Evolutionary conservation across 2,329 filamentous ascomycete species (phyloP).

Genomic region (Setomelanomma holmii): DNA sequence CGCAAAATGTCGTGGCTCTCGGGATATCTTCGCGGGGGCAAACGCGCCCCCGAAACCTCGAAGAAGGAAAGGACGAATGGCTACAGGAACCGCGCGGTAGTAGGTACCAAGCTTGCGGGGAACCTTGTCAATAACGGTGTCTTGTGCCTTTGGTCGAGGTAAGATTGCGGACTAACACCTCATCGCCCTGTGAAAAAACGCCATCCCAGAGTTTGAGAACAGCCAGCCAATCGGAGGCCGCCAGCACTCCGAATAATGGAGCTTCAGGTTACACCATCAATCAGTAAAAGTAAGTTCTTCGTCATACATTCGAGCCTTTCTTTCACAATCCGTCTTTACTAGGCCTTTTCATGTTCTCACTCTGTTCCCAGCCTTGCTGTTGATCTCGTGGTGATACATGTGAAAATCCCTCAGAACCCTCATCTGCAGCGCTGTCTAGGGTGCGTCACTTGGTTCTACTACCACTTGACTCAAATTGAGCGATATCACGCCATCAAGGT

Average conservation of each 20-base stretch:
- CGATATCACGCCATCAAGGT: conserved; percentile 29
- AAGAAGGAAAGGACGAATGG: conserved; percentile 27
- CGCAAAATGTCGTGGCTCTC: conserved; percentile 13
- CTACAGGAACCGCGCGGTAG: neutral
- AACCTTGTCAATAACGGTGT: neutral
- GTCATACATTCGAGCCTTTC: conserved; percentile 3
- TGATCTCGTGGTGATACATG: neutral
- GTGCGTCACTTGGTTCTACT: conserved; percentile 2
- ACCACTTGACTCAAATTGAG: neutral
- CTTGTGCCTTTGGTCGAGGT: neutral
- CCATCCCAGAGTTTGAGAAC: conserved; percentile 13
- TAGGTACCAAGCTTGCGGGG: neutral
- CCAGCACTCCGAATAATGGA: conserved; percentile 15
- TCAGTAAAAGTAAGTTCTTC: neutral
- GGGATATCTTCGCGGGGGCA: conserved; percentile 17
- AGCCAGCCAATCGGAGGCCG: conserved; percentile 22
- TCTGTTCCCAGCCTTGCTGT: neutral
- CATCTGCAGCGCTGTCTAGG: neutral
- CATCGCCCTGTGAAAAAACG: conserved; percentile 15
- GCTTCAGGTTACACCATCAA: conserved; percentile 12
- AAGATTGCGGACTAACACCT: conserved; percentile 1
- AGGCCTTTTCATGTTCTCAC: neutral
- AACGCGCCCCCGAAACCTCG: conserved; percentile 30
- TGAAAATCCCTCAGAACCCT: neutral
- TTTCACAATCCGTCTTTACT: neutral